Conservation (phyloP, 805 yeast genomes). For the Suhomyces kilbournensis region DNA sequence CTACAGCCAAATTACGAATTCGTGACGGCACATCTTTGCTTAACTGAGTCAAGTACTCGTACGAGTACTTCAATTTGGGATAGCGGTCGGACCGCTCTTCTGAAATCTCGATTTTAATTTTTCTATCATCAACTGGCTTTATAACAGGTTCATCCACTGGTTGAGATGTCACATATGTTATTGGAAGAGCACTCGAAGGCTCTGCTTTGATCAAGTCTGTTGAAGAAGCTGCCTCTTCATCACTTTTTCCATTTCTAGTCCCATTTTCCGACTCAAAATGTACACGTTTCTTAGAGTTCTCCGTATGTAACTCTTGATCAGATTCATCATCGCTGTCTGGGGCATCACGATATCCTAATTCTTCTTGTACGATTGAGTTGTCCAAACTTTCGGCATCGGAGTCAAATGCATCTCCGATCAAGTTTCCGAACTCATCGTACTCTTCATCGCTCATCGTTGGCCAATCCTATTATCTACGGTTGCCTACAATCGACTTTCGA, state of each 20-base stretch:
- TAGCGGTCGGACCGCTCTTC: slow-evolving; percentile 25
- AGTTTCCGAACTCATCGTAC: slow-evolving; percentile 82
- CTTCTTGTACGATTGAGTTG: not conserved
- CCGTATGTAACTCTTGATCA: not conserved
- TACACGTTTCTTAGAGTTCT: slow-evolving; percentile 5
- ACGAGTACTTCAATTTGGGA: slow-evolving; percentile 60
- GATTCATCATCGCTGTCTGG: slow-evolving; percentile 12
- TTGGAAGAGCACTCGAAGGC: not conserved
- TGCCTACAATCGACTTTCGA: not conserved
- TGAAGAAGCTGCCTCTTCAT: not conserved
- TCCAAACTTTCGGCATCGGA: slow-evolving; percentile 43
- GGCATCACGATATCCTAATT: slow-evolving; percentile 6
- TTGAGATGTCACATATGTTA: slow-evolving; percentile 10
- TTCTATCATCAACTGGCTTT: slow-evolving; percentile 43
- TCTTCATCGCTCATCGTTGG: slow-evolving; percentile 54
- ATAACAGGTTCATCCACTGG: slow-evolving; percentile 59
- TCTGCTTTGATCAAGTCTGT: not conserved
- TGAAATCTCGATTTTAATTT: slow-evolving; percentile 39
- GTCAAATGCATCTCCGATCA: slow-evolving; percentile 50
- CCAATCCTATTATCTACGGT: not conserved
- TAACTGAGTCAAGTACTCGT: slow-evolving; percentile 56
- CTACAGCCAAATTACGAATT: slow-evolving; percentile 68
- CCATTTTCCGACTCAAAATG: not conserved
- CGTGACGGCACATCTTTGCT: slow-evolving; percentile 53
- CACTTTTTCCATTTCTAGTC: not conserved